A percentile compares a stretch with the other conserved stretches of the same genome.
phyloP scores from a whole-genome alignment of 1,284 basidiomycete species.

The Macrocybe sp. region DNA sequence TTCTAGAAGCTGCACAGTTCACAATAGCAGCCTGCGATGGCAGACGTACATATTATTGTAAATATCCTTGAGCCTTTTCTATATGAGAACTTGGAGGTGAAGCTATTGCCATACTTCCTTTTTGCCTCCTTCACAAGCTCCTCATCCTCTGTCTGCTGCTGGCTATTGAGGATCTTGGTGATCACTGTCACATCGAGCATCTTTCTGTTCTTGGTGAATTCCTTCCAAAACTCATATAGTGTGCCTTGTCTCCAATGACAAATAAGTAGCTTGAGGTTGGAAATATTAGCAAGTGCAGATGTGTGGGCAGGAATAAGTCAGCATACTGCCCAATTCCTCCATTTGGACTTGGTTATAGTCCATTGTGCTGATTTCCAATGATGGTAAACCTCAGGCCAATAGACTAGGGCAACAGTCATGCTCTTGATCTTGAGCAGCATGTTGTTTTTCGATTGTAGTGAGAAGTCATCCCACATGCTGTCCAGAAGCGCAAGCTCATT shows the following conservation, averaged over 20 bases:
- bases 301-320: neutral
- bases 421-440: slow-evolving; percentile 13
- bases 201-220: slow-evolving; percentile 3
- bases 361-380: slow-evolving; percentile 13
- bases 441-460: slow-evolving; percentile 9
- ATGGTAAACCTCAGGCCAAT: slow-evolving; percentile 19
- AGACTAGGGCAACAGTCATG: slow-evolving; percentile 14
- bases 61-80: slow-evolving; percentile 4
- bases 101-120: slow-evolving; percentile 5
- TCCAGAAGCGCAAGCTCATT: slow-evolving; percentile 14
- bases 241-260: slow-evolving; percentile 12
- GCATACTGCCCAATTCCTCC: slow-evolving; percentile 17
- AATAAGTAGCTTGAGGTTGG: slow-evolving; percentile 11
- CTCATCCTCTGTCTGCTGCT: neutral
- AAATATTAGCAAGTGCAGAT: neutral
- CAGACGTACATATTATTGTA: neutral
- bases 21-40: slow-evolving; percentile 1
- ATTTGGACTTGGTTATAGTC: slow-evolving; percentile 14
- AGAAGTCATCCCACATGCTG: slow-evolving; percentile 18
- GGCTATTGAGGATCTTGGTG: slow-evolving; percentile 1
- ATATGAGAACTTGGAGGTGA: slow-evolving; percentile 4
- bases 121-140: slow-evolving; percentile 3
- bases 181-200: slow-evolving; percentile 14
- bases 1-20: neutral
- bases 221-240: slow-evolving; percentile 14